A percentile compares a stretch with the other conserved stretches of the same genome.
Conservation (phyloP, 1,284 basidiomycete species). For the Melampsora occidentalis region DNA sequence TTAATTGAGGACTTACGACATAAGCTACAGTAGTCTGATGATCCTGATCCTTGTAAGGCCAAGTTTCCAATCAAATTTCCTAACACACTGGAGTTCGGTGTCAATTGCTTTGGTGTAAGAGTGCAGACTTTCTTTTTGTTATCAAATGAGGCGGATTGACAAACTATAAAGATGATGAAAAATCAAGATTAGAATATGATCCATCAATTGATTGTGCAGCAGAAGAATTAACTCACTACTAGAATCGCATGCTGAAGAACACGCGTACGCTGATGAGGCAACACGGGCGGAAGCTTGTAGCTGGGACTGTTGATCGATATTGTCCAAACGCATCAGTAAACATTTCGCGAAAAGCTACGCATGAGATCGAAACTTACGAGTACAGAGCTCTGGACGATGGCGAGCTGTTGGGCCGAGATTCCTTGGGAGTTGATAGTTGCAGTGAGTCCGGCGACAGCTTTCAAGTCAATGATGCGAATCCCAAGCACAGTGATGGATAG, state of each 20-base stretch:
- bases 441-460: slow-evolving; percentile 16
- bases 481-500: slow-evolving; percentile 34
- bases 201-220: no score
- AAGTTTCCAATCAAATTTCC: slow-evolving; percentile 25
- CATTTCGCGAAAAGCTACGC: neutral
- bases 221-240: neutral
- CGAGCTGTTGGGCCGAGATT: slow-evolving; percentile 24
- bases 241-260: slow-evolving; percentile 20
- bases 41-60: slow-evolving; percentile 8
- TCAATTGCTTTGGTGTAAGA: slow-evolving; percentile 31
- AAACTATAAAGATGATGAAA: slow-evolving; percentile 13
- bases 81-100: slow-evolving; percentile 7
- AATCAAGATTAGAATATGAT: neutral
- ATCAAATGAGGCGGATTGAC: slow-evolving; percentile 16
- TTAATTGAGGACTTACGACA: slow-evolving; percentile 24
- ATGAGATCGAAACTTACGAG: neutral
- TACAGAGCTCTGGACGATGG: slow-evolving; percentile 21
- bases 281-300: slow-evolving; percentile 12
- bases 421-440: slow-evolving; percentile 14
- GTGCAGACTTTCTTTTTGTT: slow-evolving; percentile 13
- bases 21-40: slow-evolving; percentile 23
- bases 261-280: slow-evolving; percentile 22
- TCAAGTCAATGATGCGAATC: slow-evolving; percentile 8
- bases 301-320: neutral
- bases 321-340: no score